phyloP scores from a whole-genome alignment of 139 green algal genomes.

The Chlamydomonas sp. region DNA sequence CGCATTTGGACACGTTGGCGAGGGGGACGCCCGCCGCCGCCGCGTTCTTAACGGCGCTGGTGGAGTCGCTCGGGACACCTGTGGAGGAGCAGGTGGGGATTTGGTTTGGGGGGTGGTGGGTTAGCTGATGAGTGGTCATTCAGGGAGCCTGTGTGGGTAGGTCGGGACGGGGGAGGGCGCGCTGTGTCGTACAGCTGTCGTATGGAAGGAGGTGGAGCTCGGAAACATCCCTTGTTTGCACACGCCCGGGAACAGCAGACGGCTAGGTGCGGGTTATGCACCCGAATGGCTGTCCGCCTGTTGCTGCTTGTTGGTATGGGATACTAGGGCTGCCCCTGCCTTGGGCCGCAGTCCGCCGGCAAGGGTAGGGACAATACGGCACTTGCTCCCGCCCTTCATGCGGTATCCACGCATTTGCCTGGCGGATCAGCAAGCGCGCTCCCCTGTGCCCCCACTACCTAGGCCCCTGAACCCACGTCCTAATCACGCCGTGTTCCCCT shows the following conservation, averaged over 20 bases:
- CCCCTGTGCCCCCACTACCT: too few relatives aligned
- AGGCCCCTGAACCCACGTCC: not conserved
- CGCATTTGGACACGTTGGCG: slow-evolving; percentile 23
- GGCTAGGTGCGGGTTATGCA: not conserved
- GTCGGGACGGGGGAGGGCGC: not conserved
- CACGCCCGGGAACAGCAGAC: not conserved
- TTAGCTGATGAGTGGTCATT: not conserved
- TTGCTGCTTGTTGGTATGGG: too few relatives aligned
- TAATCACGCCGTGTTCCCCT: not conserved
- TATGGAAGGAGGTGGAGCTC: not conserved
- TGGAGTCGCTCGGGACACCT: not conserved
- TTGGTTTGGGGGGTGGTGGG: not conserved
- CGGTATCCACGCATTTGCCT: too few relatives aligned
- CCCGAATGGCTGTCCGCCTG: too few relatives aligned
- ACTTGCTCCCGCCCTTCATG: too few relatives aligned
- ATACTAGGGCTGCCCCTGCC: too few relatives aligned
- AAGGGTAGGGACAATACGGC: too few relatives aligned
- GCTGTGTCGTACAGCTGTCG: not conserved
- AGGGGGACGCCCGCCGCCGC: not conserved
- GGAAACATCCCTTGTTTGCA: not conserved
- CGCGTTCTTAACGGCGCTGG: slow-evolving; percentile 24
- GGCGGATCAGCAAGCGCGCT: too few relatives aligned
- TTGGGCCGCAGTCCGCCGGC: too few relatives aligned
- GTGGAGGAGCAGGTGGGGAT: slow-evolving; percentile 10
- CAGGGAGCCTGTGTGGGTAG: not conserved